Conservation (phyloP, 2,329 filamentous ascomycete genomes). For the Colletotrichum trifolii region DNA sequence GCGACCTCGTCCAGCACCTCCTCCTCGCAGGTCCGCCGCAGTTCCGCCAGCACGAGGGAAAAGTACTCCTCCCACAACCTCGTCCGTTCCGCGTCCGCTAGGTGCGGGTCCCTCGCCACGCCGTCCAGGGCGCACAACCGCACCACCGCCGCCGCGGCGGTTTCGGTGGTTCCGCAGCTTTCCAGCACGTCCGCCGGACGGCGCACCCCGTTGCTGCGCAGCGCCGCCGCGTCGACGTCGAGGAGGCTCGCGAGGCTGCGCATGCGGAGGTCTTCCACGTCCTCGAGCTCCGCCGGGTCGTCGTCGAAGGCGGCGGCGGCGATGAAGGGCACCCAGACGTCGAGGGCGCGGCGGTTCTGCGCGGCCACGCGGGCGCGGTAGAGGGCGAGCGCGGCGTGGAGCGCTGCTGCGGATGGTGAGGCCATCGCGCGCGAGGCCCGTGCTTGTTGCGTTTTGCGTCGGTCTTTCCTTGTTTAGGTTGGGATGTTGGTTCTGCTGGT, state of each 20-base stretch:
- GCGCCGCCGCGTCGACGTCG: background rate
- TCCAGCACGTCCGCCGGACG: slow-evolving; percentile 4
- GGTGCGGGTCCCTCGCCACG: background rate
- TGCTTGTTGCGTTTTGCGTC: background rate
- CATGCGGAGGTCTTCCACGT: slow-evolving; percentile 10
- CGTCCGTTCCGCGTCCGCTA: background rate
- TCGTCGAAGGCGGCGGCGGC: slow-evolving; percentile 2
- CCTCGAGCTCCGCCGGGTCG: background rate
- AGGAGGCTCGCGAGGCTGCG: background rate
- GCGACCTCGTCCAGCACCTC: slow-evolving; percentile 4
- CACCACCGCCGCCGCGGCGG: background rate
- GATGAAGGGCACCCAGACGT: slow-evolving; percentile 16
- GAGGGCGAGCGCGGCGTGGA: slow-evolving; percentile 5
- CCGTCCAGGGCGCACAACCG: background rate
- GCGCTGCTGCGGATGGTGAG: background rate
- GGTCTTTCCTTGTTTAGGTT: background rate
- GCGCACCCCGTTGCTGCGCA: background rate
- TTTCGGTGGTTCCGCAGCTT: background rate
- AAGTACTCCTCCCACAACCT: slow-evolving; percentile 4
- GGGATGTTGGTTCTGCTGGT: too few relatives aligned
- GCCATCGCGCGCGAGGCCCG: too few relatives aligned
- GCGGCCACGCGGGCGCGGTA: slow-evolving; percentile 11
- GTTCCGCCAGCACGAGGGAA: background rate
- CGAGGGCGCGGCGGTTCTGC: slow-evolving; percentile 7
- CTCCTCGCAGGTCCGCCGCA: slow-evolving; percentile 1